Evolutionary conservation across 2,329 filamentous ascomycete genomes (phyloP).

Genomic region (Atkinsonella hypoxylon): DNA sequence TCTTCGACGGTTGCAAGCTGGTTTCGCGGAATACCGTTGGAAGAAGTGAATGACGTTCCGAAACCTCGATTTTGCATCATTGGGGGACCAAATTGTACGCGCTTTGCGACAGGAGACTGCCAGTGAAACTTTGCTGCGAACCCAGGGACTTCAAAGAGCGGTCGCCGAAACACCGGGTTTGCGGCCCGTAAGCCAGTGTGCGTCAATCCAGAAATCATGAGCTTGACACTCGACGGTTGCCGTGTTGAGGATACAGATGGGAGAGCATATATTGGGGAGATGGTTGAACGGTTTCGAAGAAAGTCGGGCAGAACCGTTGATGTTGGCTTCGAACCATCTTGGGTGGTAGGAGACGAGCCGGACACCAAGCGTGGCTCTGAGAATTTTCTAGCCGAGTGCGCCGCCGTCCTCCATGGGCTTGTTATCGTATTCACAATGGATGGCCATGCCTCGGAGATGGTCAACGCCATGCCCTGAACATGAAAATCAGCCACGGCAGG

Average conservation of each 20-base stretch:
- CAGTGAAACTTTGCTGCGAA: constrained; percentile 7
- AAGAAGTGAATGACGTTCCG: constrained; percentile 25
- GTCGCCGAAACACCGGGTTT: constrained; percentile 16
- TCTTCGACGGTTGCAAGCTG: constrained; percentile 79
- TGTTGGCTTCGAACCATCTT: constrained; percentile 9
- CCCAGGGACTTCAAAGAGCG: constrained; percentile 12
- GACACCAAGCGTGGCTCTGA: constrained; percentile 3
- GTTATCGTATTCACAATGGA: constrained; percentile 30
- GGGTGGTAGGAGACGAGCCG: constrained; percentile 1
- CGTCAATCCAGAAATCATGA: constrained; percentile 14
- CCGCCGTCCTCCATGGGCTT: constrained; percentile 19
- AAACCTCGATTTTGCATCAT: constrained; percentile 16
- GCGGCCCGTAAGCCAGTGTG: constrained; percentile 19
- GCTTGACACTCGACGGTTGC: constrained; percentile 8
- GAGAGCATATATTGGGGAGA: constrained; percentile 1
- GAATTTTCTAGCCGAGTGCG: constrained; percentile 5
- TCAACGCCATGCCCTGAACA: constrained; percentile 28
- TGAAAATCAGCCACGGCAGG: constrained; percentile 10
- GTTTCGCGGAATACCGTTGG: constrained; percentile 42
- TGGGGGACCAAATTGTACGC: constrained; percentile 6
- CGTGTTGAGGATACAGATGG: constrained; percentile 1
- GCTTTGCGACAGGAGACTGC: constrained; percentile 11
- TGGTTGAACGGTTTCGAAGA: constrained; percentile 12
- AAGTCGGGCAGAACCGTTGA: constrained; percentile 16
- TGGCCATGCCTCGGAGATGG: constrained; percentile 32